phyloP scores from a whole-genome alignment of 306 rosid species.

The Medicago ruthenica region DNA sequence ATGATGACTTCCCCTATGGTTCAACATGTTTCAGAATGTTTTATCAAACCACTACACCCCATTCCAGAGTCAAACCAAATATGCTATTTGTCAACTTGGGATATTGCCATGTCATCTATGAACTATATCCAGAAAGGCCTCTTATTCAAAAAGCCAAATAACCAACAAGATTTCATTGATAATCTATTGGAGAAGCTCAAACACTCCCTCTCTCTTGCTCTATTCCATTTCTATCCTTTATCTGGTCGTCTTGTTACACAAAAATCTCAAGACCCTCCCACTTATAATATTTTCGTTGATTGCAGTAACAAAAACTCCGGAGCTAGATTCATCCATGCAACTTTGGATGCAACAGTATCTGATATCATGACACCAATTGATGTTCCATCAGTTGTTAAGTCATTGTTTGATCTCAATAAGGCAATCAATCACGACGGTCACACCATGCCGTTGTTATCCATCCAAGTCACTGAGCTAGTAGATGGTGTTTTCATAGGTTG shows the following conservation, averaged over 20 bases:
- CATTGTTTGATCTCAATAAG: slow-evolving; percentile 61
- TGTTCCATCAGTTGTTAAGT: slow-evolving; percentile 58
- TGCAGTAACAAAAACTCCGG: slow-evolving; percentile 47
- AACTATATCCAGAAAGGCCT: slow-evolving; percentile 34
- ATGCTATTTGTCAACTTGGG: slow-evolving; percentile 46
- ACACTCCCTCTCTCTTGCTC: slow-evolving; percentile 59
- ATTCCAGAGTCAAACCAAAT: slow-evolving; percentile 1
- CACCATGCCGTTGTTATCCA: slow-evolving; percentile 52
- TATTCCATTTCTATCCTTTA: slow-evolving; percentile 68
- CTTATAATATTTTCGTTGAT: slow-evolving; percentile 51
- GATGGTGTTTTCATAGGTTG: slow-evolving; percentile 77
- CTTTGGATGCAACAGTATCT: slow-evolving; percentile 46
- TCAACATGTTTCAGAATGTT: slow-evolving; percentile 40
- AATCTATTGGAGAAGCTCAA: slow-evolving; percentile 51
- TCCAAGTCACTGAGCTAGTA: slow-evolving; percentile 61
- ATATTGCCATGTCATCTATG: background rate
- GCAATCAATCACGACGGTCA: slow-evolving; percentile 73
- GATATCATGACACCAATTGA: slow-evolving; percentile 62
- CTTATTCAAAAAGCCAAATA: slow-evolving; percentile 56
- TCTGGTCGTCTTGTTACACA: slow-evolving; percentile 56
- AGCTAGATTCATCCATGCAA: slow-evolving; percentile 58
- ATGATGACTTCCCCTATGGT: slow-evolving; percentile 2
- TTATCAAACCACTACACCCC: slow-evolving; percentile 43
- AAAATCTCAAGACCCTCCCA: slow-evolving; percentile 36
- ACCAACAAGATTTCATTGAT: slow-evolving; percentile 19